These are phyloP conservation scores for Cucurbita pepo DNA, from an alignment of 306 rosid genomes.

Conservation along the genomic window DNA sequence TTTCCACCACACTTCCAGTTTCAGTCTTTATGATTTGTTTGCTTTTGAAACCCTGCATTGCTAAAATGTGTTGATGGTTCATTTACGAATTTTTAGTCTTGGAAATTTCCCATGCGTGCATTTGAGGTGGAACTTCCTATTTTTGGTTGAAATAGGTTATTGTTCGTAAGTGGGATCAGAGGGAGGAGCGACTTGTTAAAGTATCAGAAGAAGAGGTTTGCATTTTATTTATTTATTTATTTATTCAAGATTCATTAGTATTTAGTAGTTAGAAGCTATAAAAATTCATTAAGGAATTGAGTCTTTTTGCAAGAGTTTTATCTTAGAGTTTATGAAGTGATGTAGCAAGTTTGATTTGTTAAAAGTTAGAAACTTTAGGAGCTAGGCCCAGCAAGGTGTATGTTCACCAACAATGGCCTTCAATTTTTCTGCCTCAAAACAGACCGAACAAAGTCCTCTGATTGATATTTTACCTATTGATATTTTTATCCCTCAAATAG, in stretches of 20 bases:
- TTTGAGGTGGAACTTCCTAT: no score
- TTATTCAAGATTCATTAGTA: background rate
- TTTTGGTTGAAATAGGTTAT: slow-evolving; percentile 34
- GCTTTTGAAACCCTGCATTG: no score
- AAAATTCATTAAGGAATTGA: background rate
- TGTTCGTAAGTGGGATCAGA: slow-evolving; percentile 65
- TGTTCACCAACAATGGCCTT: no score
- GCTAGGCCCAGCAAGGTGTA: background rate
- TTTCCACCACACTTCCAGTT: no score
- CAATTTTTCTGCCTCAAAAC: no score
- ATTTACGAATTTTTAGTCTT: no score
- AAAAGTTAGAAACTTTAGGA: background rate
- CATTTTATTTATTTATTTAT: slow-evolving; percentile 3
- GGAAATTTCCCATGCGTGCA: no score
- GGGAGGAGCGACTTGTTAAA: slow-evolving; percentile 49
- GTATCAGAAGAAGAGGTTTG: slow-evolving; percentile 68
- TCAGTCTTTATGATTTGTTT: no score
- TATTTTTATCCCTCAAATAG: slow-evolving; percentile 18
- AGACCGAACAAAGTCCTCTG: no score
- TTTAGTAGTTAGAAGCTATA: background rate
- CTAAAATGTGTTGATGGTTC: no score
- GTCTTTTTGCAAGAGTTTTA: background rate
- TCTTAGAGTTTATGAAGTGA: background rate
- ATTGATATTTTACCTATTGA: background rate
- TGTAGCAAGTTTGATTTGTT: background rate